phyloP scores from a whole-genome alignment of 2,329 filamentous ascomycete genomes.

The Botryotinia calthae region DNA sequence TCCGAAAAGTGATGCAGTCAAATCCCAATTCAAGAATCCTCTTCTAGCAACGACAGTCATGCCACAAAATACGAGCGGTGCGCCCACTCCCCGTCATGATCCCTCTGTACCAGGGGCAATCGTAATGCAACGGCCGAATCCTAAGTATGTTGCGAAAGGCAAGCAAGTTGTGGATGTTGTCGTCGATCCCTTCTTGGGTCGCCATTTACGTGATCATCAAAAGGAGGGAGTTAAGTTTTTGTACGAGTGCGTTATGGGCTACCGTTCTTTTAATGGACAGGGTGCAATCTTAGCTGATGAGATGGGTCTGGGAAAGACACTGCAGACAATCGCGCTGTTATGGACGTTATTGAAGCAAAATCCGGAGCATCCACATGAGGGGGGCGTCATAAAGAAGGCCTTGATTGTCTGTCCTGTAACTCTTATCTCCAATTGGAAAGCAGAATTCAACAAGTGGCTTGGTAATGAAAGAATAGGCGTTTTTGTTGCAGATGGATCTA shows the following conservation, averaged over 20 bases:
- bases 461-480: slow-evolving; percentile 68
- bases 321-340: slow-evolving; percentile 68
- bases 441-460: slow-evolving; percentile 72
- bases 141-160: slow-evolving; percentile 52
- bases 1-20: slow-evolving; percentile 42
- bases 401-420: slow-evolving; percentile 72
- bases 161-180: slow-evolving; percentile 71
- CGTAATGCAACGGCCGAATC: slow-evolving; percentile 59
- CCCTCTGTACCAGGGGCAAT: slow-evolving; percentile 57
- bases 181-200: slow-evolving; percentile 63
- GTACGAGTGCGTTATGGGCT: slow-evolving; percentile 75
- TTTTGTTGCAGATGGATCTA: slow-evolving; percentile 59
- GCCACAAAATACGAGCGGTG: slow-evolving; percentile 45
- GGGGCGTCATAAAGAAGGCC: slow-evolving; percentile 65
- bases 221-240: slow-evolving; percentile 67
- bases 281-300: slow-evolving; percentile 72
- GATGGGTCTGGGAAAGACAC: slow-evolving; percentile 72
- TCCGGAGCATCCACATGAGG: slow-evolving; percentile 53
- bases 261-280: slow-evolving; percentile 62
- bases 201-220: slow-evolving; percentile 65
- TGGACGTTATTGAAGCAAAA: slow-evolving; percentile 74
- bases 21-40: slow-evolving; percentile 60
- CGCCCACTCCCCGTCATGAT: slow-evolving; percentile 63
- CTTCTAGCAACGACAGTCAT: slow-evolving; percentile 52
- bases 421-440: slow-evolving; percentile 69